These are phyloP conservation scores for Chrysoporthe austroafricana DNA, from an alignment of 2,329 filamentous ascomycete genomes.

Conservation along the genomic window DNA sequence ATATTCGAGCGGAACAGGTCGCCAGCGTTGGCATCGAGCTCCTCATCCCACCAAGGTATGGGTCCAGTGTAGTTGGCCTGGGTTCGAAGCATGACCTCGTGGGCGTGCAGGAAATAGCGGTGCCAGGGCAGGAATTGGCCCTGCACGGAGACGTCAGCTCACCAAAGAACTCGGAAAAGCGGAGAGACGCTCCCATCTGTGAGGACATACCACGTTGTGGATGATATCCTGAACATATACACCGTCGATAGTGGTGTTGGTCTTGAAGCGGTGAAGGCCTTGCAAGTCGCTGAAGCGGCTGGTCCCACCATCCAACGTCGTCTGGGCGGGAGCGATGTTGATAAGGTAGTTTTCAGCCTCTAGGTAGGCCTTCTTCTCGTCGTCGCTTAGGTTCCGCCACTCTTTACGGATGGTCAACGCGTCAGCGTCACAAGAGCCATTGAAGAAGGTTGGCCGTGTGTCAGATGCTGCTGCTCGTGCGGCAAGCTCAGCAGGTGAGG, in stretches of 20 bases:
- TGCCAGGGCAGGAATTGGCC: constrained; percentile 38
- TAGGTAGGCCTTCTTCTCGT: constrained; percentile 11
- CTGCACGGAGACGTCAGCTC: constrained; percentile 4
- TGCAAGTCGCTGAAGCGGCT: constrained; percentile 21
- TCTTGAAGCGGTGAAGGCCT: constrained; percentile 13
- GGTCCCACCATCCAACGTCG: background rate
- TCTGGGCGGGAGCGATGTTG: constrained; percentile 9
- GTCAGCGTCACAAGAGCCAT: constrained; percentile 13
- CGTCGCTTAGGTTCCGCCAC: constrained; percentile 12
- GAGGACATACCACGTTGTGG: constrained; percentile 7
- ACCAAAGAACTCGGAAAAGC: background rate
- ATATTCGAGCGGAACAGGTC: constrained; percentile 20
- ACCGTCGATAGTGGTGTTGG: constrained; percentile 8
- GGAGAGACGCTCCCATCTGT: background rate
- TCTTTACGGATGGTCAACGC: constrained; percentile 15
- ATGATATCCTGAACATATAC: constrained; percentile 12
- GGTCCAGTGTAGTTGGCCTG: constrained; percentile 42
- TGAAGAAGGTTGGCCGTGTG: constrained; percentile 14
- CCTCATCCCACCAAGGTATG: constrained; percentile 25
- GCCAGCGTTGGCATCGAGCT: constrained; percentile 15
- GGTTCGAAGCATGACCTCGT: constrained; percentile 39
- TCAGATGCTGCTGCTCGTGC: background rate
- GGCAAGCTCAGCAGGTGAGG: background rate
- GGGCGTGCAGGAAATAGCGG: constrained; percentile 39
- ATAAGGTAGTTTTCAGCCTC: constrained; percentile 14